Evolutionary conservation across 768 basidiomycete species (phyloP), one percentile per base, ranked within the genome.

Genomic region (Exsudoporus frostii): DNA sequence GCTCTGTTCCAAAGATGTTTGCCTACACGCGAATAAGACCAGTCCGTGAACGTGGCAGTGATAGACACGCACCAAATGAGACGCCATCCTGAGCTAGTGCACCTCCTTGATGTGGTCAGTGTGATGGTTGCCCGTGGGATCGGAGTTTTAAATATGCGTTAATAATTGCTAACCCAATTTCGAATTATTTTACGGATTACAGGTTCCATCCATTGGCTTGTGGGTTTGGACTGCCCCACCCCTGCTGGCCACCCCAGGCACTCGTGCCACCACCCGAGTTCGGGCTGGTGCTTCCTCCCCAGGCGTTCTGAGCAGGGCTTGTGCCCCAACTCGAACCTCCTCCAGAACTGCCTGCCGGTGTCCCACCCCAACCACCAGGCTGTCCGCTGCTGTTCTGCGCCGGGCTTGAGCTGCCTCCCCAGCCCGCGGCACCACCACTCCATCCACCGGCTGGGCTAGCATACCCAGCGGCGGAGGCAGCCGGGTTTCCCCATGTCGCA

Each of bases 1-100:
- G 90, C 71, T 92, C 90, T 56, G 91, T 94, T 60, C 92, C 92
- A 63, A 96, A 98, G 69, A 98, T 98, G 57, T 95, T 94, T 56
- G 94, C 93, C 86, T 95, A 54, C 7, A 41, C 11, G 46, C 27
- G 33, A 30, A 14, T 56, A 33, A 55, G 56, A 59, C 33, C 32
- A 10, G 45, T 34, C 17, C 19, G 34, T 22, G 34, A 44, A 15
- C n/a, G 11, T 7, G 32, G 24, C 45, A 5, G 17, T 4, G 19
- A 49, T 13, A 34, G 22, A 50, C 44, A 52, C 51, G 69, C 60
- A 90, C 90, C 76, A 92, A 75, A 77, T 92, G 90, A 32, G 90
- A 92, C 42, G 90, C 79, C 80, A 81, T 81, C 17, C 15, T 27
- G 54, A 48, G 38, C 17, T 14, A 17, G 7, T 43, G 24, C 24